Evolutionary conservation across 1,284 basidiomycete genomes (phyloP).

Genomic region (Fomitopsis schrenkii): DNA sequence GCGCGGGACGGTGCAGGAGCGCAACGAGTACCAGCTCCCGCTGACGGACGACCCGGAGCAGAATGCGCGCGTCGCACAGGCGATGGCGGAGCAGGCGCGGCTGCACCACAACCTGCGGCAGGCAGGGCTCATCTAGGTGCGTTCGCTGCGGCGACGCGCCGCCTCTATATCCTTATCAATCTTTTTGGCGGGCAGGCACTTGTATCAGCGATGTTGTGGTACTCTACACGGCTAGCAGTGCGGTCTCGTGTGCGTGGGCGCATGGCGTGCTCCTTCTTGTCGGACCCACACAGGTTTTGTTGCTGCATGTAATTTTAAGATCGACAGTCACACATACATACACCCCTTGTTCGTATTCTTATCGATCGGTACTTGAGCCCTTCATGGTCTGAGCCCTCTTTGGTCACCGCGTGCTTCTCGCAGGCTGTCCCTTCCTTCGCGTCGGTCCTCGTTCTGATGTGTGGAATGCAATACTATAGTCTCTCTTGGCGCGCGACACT

Average conservation of each 20-base stretch:
- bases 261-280: not conserved
- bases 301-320: not conserved
- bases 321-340: not conserved
- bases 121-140: slow-evolving; percentile 47
- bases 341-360: not conserved
- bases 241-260: not conserved
- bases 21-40: slow-evolving; percentile 37
- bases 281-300: not conserved
- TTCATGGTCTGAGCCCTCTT: not conserved
- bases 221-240: not conserved
- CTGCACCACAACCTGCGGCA: slow-evolving; percentile 57
- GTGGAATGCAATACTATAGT: slow-evolving; percentile 1
- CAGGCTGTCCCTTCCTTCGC: not conserved
- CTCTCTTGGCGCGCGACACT: not conserved
- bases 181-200: not conserved
- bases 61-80: slow-evolving; percentile 40
- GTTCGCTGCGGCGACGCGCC: not conserved
- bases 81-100: slow-evolving; percentile 50
- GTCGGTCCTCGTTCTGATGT: not conserved
- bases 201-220: not conserved
- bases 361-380: not conserved
- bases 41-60: slow-evolving; percentile 41
- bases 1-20: slow-evolving; percentile 18
- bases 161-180: not conserved
- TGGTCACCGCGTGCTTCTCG: not conserved